Evolutionary conservation across 306 rosid genomes (phyloP).

Genomic region (peach (Prunus persica)): DNA sequence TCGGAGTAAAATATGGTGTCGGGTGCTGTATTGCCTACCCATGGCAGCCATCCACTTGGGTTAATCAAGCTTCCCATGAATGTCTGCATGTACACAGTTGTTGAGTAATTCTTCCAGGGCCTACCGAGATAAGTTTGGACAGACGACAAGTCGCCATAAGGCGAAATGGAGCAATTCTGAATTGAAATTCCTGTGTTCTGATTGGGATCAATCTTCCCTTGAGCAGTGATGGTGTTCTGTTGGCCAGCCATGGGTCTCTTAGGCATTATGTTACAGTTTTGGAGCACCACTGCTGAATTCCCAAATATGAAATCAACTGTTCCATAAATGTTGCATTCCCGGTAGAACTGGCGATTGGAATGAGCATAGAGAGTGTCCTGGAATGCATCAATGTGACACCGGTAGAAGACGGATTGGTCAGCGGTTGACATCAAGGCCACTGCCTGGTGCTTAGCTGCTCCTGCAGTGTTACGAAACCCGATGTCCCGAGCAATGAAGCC

Average conservation of each 20-base stretch:
- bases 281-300: constrained; percentile 59
- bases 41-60: constrained; percentile 83
- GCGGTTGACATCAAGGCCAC: constrained; percentile 67
- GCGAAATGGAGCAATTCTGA: constrained; percentile 49
- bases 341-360: constrained; percentile 61
- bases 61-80: constrained; percentile 39
- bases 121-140: constrained; percentile 72
- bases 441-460: constrained; percentile 72
- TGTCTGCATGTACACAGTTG: constrained; percentile 53
- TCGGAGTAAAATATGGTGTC: constrained; percentile 71
- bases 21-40: constrained; percentile 74
- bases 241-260: constrained; percentile 54
- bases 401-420: constrained; percentile 59
- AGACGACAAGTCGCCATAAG: constrained; percentile 46
- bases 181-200: constrained; percentile 71
- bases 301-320: constrained; percentile 87
- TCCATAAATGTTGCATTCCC: constrained; percentile 62
- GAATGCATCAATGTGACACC: constrained; percentile 54
- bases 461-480: constrained; percentile 66
- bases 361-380: constrained; percentile 71
- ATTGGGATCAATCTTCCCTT: constrained; percentile 72
- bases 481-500: constrained; percentile 66
- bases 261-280: constrained; percentile 54
- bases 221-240: constrained; percentile 73
- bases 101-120: constrained; percentile 87